Evolutionary conservation across 2,329 filamentous ascomycete species (phyloP).

Genomic region (Davidsoniella eucalypti): DNA sequence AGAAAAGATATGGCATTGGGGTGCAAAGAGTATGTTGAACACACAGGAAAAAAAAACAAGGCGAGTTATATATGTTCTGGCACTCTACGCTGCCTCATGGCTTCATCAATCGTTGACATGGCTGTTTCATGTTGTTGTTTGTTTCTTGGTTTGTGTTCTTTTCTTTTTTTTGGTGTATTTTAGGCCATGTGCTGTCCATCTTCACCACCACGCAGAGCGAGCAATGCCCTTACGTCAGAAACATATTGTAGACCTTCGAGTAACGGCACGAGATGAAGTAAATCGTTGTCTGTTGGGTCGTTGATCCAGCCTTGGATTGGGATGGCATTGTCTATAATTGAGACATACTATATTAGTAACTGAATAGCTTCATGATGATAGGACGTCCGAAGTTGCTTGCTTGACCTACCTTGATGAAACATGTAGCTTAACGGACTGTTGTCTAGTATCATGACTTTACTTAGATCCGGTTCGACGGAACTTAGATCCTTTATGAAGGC

Average conservation of each 20-base stretch:
- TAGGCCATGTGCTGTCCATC: conserved; percentile 43
- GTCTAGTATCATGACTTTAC: conserved; percentile 97
- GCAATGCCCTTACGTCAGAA: conserved; percentile 79
- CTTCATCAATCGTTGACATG: conserved; percentile 5
- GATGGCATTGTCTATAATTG: conserved; percentile 73
- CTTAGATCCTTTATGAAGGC: conserved; percentile 97
- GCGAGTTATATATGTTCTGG: neutral
- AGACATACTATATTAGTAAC: neutral
- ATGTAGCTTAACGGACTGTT: conserved; percentile 97
- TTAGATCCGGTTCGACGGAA: conserved; percentile 88
- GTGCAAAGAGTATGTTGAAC: neutral
- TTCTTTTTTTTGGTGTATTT: conserved; percentile 6
- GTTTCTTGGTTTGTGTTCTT: neutral
- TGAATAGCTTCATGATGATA: conserved; percentile 7
- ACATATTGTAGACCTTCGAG: conserved; percentile 92
- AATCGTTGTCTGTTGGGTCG: conserved; percentile 90
- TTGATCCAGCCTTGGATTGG: conserved; percentile 99
- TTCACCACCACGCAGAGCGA: conserved; percentile 79
- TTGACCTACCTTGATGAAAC: conserved; percentile 79
- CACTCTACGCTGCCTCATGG: neutral
- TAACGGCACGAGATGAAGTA: conserved; percentile 81
- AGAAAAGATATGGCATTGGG: neutral
- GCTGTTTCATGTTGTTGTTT: conserved; percentile 6
- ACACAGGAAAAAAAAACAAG: neutral
- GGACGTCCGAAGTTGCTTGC: neutral